phyloP scores from a whole-genome alignment of 1,139 yeast genomes.

The Yamadazyma blattariae region DNA sequence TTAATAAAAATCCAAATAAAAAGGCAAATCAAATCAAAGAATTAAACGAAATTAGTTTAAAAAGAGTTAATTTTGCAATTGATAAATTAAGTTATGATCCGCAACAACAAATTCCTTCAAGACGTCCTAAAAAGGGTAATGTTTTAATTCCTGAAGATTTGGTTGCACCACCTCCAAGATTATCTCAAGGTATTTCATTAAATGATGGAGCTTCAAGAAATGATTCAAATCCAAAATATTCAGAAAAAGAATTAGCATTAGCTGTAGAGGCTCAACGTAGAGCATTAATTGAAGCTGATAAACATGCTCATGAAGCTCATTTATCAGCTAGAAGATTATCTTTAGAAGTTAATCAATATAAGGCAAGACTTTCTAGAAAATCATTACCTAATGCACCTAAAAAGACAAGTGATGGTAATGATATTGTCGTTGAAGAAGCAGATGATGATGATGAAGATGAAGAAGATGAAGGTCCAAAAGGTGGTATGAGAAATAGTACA shows the following conservation, averaged over 20 bases:
- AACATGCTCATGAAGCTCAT: constrained; percentile 76
- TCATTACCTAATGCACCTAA: not conserved
- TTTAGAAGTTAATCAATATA: constrained; percentile 52
- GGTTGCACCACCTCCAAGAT: constrained; percentile 57
- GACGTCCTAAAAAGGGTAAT: constrained; percentile 79
- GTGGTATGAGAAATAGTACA: too few relatives aligned
- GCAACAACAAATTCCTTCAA: constrained; percentile 91
- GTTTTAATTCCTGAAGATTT: constrained; percentile 74
- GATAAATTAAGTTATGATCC: constrained; percentile 74
- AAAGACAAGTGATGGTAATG: constrained; percentile 4
- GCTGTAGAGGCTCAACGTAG: constrained; percentile 58
- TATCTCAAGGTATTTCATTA: constrained; percentile 60
- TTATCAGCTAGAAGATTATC: constrained; percentile 67
- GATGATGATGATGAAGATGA: constrained; percentile 5
- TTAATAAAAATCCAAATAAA: constrained; percentile 47
- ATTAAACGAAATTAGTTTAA: constrained; percentile 36
- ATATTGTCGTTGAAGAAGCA: too few relatives aligned
- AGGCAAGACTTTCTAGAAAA: constrained; percentile 8
- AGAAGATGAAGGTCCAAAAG: constrained; percentile 22
- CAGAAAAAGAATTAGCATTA: constrained; percentile 47
- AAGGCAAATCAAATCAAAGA: constrained; percentile 37
- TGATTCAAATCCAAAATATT: constrained; percentile 32
- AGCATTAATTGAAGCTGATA: constrained; percentile 59
- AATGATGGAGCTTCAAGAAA: constrained; percentile 25
- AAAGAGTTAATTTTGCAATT: constrained; percentile 73